A percentile compares a stretch with the other conserved stretches of the same genome.
These are phyloP conservation scores for Raddia distichophylla DNA, from an alignment of 176 grass and related monocot species.

Conservation along the genomic window DNA sequence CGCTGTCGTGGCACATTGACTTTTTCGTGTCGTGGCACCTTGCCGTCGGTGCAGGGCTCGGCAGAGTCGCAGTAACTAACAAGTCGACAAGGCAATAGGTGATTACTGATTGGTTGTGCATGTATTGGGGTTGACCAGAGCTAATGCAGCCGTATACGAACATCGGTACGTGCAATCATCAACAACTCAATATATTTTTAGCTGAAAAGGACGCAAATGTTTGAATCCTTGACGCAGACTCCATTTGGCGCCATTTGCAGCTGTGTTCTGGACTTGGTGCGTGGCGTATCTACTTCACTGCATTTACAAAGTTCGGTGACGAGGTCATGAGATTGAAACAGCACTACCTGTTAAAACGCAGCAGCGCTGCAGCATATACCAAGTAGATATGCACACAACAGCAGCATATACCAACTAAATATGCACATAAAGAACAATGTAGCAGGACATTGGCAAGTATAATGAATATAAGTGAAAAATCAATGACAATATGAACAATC, in stretches of 20 bases:
- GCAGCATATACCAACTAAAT: not conserved
- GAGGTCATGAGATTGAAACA: not conserved
- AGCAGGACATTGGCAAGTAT: not conserved
- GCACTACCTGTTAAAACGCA: not conserved
- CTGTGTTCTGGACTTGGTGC: not conserved
- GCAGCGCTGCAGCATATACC: not conserved
- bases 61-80: not conserved
- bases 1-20: no score
- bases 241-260: conserved; percentile 7
- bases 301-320: conserved; percentile 6
- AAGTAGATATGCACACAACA: not conserved
- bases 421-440: not conserved
- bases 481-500: not conserved
- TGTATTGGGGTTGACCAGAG: not conserved
- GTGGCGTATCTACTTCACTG: not conserved
- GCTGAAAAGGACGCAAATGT: not conserved
- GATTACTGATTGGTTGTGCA: no score
- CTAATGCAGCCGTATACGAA: not conserved
- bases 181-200: not conserved
- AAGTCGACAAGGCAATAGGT: not conserved
- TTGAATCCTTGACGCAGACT: not conserved
- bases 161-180: not conserved
- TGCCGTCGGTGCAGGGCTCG: no score
- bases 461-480: not conserved
- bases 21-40: no score